Conservation (phyloP, 768 basidiomycete species). For the Mycena polygramma region DNA sequence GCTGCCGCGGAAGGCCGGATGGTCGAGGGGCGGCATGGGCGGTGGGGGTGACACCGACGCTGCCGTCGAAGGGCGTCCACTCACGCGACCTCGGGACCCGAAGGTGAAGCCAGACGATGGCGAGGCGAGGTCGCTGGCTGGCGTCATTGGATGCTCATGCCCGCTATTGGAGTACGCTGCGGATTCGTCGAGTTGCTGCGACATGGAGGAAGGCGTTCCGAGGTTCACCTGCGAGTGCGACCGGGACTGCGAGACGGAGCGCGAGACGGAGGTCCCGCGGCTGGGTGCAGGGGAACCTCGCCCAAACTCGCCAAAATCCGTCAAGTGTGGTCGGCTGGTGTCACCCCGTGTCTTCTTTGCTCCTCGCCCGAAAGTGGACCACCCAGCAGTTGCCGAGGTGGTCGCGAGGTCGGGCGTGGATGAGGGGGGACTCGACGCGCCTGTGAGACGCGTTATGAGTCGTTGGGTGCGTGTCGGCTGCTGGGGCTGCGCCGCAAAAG, state of each 20-base stretch:
- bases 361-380: slow-evolving; percentile 39
- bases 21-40: slow-evolving; percentile 34
- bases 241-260: slow-evolving; percentile 23
- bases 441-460: slow-evolving; percentile 25
- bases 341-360: background rate
- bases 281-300: slow-evolving; percentile 35
- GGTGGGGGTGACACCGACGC: slow-evolving; percentile 20
- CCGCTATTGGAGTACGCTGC: slow-evolving; percentile 24
- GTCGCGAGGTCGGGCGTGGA: slow-evolving; percentile 17
- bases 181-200: slow-evolving; percentile 31
- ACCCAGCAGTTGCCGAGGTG: slow-evolving; percentile 11
- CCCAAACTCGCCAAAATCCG: slow-evolving; percentile 30
- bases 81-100: slow-evolving; percentile 25
- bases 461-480: slow-evolving; percentile 18
- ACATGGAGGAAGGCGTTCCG: slow-evolving; percentile 27
- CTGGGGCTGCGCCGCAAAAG: slow-evolving; percentile 21
- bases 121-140: slow-evolving; percentile 25
- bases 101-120: slow-evolving; percentile 35
- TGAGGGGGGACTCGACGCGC: slow-evolving; percentile 19
- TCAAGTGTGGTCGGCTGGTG: slow-evolving; percentile 12
- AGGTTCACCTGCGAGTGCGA: slow-evolving; percentile 24
- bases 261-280: slow-evolving; percentile 25
- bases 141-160: slow-evolving; percentile 23
- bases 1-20: slow-evolving; percentile 22
- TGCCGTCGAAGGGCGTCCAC: slow-evolving; percentile 3